Base-by-base conservation (phyloP, 2,329 filamentous ascomycete genomes). In the Alternaria novae-zelandiae region DNA sequence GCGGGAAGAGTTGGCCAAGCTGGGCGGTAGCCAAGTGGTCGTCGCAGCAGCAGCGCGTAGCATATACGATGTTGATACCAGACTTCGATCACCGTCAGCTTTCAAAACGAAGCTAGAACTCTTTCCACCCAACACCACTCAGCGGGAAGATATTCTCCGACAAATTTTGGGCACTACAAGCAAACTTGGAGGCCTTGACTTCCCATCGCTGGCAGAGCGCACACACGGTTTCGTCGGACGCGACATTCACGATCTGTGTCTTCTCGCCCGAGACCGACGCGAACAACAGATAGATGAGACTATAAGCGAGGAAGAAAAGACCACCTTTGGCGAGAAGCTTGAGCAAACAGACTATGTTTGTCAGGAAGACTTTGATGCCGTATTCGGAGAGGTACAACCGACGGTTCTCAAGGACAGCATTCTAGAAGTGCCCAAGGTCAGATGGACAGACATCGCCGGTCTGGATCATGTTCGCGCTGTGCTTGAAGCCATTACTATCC, bases 401-500 rank as follows among this genome's bases (percentile, higher is more conserved):
- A 94, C 91, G 1, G 92, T 93, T 4, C 95, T 98, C 88, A 90
- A 93, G 68, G 94, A 96, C 74, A 89, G 97, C 59, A 93, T 96
- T 75, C 85, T 97, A 50, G 92, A 96, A 74, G 94, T 93, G 9
- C 94, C 94, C 0, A 94, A 91, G 13, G 90, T 97, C 26, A 87
- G 86, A 78, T 98, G 94, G 94, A 85, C 86, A 53, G 93, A 97
- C 73, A 95, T 98, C 55, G 94, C 93, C 64, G 95, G 95, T 1
- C 92, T 97, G 66, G 87, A 91, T 47, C 84, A 87, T 44, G 88
- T 97, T 66, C 96, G 96, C 75, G 23, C 81, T 59, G 82, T 83
- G 36, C 83, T 90, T 25, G 84, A 86, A 67, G 82, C 86, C 61
- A 86, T 87, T 15, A 84, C 88, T 12, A 84, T 88, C 61, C 85